Base-by-base conservation (phyloP, 345 rosid genomes). In the Acer campestre region DNA sequence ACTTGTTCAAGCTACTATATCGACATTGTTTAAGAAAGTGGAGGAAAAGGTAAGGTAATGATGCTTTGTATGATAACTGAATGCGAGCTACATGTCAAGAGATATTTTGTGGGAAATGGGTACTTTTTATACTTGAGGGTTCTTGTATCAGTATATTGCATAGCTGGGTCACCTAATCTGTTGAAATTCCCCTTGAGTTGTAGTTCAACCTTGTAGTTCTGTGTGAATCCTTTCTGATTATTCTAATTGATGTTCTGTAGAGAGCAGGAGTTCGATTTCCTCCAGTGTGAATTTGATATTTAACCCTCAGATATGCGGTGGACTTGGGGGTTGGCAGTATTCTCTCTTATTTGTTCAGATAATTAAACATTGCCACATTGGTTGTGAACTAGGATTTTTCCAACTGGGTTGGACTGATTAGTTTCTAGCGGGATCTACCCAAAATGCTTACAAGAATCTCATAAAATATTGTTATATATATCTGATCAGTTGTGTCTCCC, bases 1-100 rank as follows among this genome's bases (percentile, higher is more conserved):
- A 70, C 91, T 95, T 61, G 92, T 93, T 80, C 98, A 95, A 85
- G 76, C 95, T 25, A 89, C 94, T 3, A 86, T 95, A 78, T 82
- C 96, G 63, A 87, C 93, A 48, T 74, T 95, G 68, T 92, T 93
- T 82, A 92, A 89, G 80, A 95, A 87, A 82, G 93, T 79, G 55
- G 94, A 85, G 69, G 75, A 90, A 77, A 92, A 90, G 89, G 95
- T 89, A 79, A 71, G 75, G 25, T 6, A 44, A 58, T 10, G 12
- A 20, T 18, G 25, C 74, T 73, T 67, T 25, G n/a, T 68, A 9
- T 68, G 49, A 29, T 63, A 61, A 59, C 16, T 65, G 40, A n/a
- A 44, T 23, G 42, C 2, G 7, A 20, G 22, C 10, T 31, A 55
- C 1, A 35, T 31, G 75, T 25, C 13, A 49, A n/a, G 58, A 40